These are phyloP conservation scores for Aspergillus cejpii DNA, from an alignment of 2,329 filamentous ascomycete genomes.

Conservation along the genomic window DNA sequence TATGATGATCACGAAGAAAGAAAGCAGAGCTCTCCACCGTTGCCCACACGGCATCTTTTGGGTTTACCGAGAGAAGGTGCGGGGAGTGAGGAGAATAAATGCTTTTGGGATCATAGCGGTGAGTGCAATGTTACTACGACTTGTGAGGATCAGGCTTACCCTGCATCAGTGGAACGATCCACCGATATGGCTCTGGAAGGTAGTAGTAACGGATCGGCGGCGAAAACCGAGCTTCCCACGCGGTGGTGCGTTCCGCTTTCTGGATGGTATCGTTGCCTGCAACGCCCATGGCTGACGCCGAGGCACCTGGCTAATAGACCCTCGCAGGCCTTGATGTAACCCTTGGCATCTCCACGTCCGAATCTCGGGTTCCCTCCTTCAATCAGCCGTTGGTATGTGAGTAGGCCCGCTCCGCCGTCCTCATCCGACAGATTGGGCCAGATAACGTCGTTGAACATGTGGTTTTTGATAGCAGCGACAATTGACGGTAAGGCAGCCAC, in stretches of 20 bases:
- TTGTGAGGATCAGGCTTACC: slow-evolving; percentile 23
- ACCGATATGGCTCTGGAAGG: slow-evolving; percentile 30
- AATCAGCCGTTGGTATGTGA: slow-evolving; percentile 81
- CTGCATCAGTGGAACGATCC: slow-evolving; percentile 25
- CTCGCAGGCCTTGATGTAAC: slow-evolving; percentile 83
- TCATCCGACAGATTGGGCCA: slow-evolving; percentile 98
- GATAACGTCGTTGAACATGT: slow-evolving; percentile 96
- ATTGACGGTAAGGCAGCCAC: slow-evolving; percentile 80
- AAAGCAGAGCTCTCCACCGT: slow-evolving; percentile 75
- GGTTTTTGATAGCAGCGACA: slow-evolving; percentile 83
- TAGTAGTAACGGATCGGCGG: slow-evolving; percentile 46
- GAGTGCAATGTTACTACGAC: not conserved
- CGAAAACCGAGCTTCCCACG: slow-evolving; percentile 41
- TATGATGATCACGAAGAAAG: slow-evolving; percentile 72
- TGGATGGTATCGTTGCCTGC: slow-evolving; percentile 60
- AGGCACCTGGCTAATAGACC: slow-evolving; percentile 83
- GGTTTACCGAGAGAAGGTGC: slow-evolving; percentile 10
- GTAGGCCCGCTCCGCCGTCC: slow-evolving; percentile 84
- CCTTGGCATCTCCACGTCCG: slow-evolving; percentile 69
- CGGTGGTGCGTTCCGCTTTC: slow-evolving; percentile 53
- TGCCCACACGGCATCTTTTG: slow-evolving; percentile 20
- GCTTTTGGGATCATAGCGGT: slow-evolving; percentile 11
- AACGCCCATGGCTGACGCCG: slow-evolving; percentile 83
- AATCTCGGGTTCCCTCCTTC: slow-evolving; percentile 82
- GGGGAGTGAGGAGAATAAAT: slow-evolving; percentile 29